Percentiles rank a stretch among this genome's conserved stretches.
Evolutionary conservation across 768 basidiomycete genomes (phyloP).

Genomic region (Leccinum rimulosum): DNA sequence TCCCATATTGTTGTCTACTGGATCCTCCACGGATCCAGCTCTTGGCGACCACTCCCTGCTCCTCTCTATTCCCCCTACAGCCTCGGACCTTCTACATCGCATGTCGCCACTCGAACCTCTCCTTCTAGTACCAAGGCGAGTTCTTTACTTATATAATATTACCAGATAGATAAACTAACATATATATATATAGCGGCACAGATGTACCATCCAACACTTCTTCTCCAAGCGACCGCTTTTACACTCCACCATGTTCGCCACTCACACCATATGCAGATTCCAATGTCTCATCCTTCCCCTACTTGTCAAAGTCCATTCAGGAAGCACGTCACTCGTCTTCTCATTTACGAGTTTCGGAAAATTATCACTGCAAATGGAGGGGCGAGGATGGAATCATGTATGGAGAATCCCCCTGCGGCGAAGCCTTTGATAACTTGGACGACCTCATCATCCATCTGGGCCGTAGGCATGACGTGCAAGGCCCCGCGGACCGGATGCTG

Average conservation of each 20-base stretch:
- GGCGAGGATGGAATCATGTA: too few species aligned
- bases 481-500: too few species aligned
- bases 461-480: too few species aligned
- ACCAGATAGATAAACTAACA: neutral
- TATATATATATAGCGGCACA: neutral
- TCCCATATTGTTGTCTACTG: too few species aligned
- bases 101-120: neutral
- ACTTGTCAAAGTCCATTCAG: too few species aligned
- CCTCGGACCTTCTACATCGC: neutral
- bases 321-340: too few species aligned
- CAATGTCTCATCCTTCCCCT: neutral
- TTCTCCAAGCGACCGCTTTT: neutral
- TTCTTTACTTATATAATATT: neutral
- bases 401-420: too few species aligned
- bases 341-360: too few species aligned
- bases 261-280: neutral
- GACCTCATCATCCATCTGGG: too few species aligned
- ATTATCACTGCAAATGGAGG: too few species aligned
- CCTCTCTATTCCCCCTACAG: too few species aligned
- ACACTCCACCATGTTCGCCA: neutral
- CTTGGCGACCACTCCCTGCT: constrained; percentile 10
- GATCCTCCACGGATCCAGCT: constrained; percentile 1
- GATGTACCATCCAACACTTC: neutral
- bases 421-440: too few species aligned
- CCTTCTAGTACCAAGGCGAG: neutral